Percentiles rank a stretch among this genome's conserved stretches.
Evolutionary conservation across 352 stramenopile species (phyloP).

Genomic region (Pythium rhizo-oryzae): DNA sequence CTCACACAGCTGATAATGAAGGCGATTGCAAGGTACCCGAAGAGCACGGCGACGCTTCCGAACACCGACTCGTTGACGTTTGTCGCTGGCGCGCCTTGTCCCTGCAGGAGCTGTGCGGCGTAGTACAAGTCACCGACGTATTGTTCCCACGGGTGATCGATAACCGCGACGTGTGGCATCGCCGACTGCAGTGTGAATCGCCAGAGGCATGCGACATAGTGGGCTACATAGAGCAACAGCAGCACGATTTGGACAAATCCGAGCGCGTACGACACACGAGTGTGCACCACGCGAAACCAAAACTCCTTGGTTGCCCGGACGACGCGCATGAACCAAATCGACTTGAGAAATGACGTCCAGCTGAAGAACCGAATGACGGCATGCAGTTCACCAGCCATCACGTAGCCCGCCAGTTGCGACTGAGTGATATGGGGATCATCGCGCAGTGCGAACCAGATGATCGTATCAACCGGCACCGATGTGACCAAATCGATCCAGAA

Average conservation of each 20-base stretch:
- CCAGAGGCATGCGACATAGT: conserved; percentile 41
- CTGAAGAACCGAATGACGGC: conserved; percentile 23
- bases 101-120: conserved; percentile 24
- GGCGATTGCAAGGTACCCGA: conserved; percentile 28
- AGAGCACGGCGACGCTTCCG: conserved; percentile 17
- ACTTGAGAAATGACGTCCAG: conserved; percentile 24
- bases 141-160: conserved; percentile 15
- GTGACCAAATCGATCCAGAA: conserved; percentile 30
- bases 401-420: neutral
- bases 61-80: conserved; percentile 20
- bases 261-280: conserved; percentile 23
- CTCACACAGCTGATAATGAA: conserved; percentile 24
- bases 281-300: conserved; percentile 25
- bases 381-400: conserved; percentile 17
- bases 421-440: conserved; percentile 2
- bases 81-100: conserved; percentile 2
- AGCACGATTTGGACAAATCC: conserved; percentile 29
- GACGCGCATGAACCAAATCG: conserved; percentile 27
- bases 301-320: conserved; percentile 27
- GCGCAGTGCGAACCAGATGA: conserved; percentile 14
- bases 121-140: conserved; percentile 28
- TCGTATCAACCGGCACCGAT: conserved; percentile 26
- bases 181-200: conserved; percentile 23
- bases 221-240: conserved; percentile 33
- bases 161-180: neutral